These are phyloP conservation scores for Rhytidiadelphus loreus DNA, from an alignment of 225 moss, liverwort and hornwort genomes.

Conservation along the genomic window DNA sequence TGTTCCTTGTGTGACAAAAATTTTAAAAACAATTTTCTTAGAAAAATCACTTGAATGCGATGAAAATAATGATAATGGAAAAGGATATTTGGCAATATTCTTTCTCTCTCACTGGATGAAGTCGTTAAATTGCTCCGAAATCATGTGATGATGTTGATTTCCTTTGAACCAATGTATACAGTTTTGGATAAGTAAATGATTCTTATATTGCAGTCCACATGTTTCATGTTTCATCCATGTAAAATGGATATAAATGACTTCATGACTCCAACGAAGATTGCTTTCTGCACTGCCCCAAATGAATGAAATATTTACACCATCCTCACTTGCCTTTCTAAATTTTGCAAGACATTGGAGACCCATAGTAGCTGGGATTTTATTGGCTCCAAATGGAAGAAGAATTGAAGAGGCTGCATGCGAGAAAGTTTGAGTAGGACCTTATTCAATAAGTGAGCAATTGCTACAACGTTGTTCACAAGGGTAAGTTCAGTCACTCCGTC, in stretches of 20 bases:
- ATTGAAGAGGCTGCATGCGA: neutral
- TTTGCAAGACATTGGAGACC: neutral
- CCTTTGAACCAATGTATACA: too few relatives aligned
- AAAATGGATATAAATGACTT: neutral
- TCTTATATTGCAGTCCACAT: neutral
- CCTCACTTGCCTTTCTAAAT: too few relatives aligned
- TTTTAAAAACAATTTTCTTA: neutral
- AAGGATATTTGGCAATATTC: neutral
- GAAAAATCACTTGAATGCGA: neutral
- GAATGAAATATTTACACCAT: neutral
- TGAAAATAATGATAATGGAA: neutral
- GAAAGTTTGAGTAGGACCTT: neutral
- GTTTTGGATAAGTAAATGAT: neutral
- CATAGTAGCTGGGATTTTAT: fast-evolving
- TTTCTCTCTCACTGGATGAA: neutral
- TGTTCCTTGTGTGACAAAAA: neutral
- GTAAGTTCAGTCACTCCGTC: neutral
- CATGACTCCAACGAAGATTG: neutral
- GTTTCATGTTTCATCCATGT: neutral
- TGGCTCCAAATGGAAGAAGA: fast-evolving
- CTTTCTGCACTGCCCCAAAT: fast-evolving
- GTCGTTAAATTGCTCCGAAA: neutral
- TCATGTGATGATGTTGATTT: neutral
- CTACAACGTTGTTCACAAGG: neutral
- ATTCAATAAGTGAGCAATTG: neutral